These are phyloP conservation scores for Aspergillus biplanus DNA, from an alignment of 495 filamentous ascomycete species.

Conservation along the genomic window DNA sequence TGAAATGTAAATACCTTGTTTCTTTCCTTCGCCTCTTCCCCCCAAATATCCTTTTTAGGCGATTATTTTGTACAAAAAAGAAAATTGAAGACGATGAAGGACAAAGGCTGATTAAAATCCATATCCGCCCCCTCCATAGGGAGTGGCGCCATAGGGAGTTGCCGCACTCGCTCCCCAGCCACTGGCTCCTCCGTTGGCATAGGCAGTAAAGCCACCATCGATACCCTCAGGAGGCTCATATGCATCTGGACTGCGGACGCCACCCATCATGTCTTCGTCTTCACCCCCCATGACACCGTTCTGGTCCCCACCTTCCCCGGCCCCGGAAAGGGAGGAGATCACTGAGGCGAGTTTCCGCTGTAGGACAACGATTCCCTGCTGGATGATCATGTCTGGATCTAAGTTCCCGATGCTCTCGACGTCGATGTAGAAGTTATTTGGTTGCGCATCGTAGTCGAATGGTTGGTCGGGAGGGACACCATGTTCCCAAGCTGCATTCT, in stretches of 20 bases:
- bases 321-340: slow-evolving; percentile 69
- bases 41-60: not conserved
- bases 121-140: slow-evolving; percentile 65
- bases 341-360: slow-evolving; percentile 87
- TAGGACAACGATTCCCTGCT: slow-evolving; percentile 85
- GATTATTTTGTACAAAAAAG: slow-evolving; percentile 8
- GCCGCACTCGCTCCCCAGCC: slow-evolving; percentile 64
- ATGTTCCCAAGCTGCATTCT: slow-evolving; percentile 82
- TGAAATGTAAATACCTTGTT: slow-evolving; percentile 1
- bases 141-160: slow-evolving; percentile 72
- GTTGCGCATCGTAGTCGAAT: slow-evolving; percentile 89
- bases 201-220: slow-evolving; percentile 80
- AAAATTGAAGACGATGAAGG: slow-evolving; percentile 22
- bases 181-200: slow-evolving; percentile 62
- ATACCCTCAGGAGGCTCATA: slow-evolving; percentile 61
- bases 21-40: not conserved
- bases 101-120: slow-evolving; percentile 39
- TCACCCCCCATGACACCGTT: slow-evolving; percentile 52
- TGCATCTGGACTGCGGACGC: slow-evolving; percentile 61
- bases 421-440: slow-evolving; percentile 85
- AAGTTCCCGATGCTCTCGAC: slow-evolving; percentile 88
- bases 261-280: slow-evolving; percentile 58
- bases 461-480: slow-evolving; percentile 78
- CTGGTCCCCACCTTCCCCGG: slow-evolving; percentile 46
- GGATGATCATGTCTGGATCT: slow-evolving; percentile 82